A percentile compares a stretch with the other conserved stretches of the same genome.
Evolutionary conservation across 2,329 filamentous ascomycete genomes (phyloP).

Genomic region (Aureobasidium mangrovei): DNA sequence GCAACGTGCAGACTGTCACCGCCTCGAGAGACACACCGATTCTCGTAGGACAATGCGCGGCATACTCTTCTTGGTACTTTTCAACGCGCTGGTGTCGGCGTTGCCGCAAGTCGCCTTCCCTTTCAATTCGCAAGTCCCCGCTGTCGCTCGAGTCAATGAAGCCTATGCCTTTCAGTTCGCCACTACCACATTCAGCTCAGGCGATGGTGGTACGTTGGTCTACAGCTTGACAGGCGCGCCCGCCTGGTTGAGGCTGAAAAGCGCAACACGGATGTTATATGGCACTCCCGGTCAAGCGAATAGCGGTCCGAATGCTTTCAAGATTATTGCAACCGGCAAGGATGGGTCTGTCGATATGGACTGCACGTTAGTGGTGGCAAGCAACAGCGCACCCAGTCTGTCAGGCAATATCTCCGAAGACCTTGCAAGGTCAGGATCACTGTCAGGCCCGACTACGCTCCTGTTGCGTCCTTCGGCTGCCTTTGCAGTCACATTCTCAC

Average conservation of each 20-base stretch:
- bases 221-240: slow-evolving; percentile 62
- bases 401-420: slow-evolving; percentile 50
- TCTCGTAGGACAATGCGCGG: background rate
- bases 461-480: slow-evolving; percentile 27
- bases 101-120: slow-evolving; percentile 50
- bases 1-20: background rate
- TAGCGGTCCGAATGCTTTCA: slow-evolving; percentile 52
- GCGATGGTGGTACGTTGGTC: slow-evolving; percentile 42
- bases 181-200: slow-evolving; percentile 61
- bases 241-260: slow-evolving; percentile 66
- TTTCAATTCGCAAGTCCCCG: slow-evolving; percentile 75
- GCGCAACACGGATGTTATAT: slow-evolving; percentile 53
- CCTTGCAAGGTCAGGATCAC: slow-evolving; percentile 47
- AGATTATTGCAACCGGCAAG: slow-evolving; percentile 60
- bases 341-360: slow-evolving; percentile 55
- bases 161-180: slow-evolving; percentile 66
- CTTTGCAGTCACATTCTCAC: slow-evolving; percentile 36
- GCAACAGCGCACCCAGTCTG: slow-evolving; percentile 46
- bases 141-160: slow-evolving; percentile 60
- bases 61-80: background rate
- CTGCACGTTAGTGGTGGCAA: slow-evolving; percentile 63
- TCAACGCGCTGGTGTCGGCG: slow-evolving; percentile 5
- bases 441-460: slow-evolving; percentile 48
- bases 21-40: background rate
- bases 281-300: slow-evolving; percentile 57